Base-by-base conservation (phyloP, 768 basidiomycete species). In the Panaeolus papilionaceus region DNA sequence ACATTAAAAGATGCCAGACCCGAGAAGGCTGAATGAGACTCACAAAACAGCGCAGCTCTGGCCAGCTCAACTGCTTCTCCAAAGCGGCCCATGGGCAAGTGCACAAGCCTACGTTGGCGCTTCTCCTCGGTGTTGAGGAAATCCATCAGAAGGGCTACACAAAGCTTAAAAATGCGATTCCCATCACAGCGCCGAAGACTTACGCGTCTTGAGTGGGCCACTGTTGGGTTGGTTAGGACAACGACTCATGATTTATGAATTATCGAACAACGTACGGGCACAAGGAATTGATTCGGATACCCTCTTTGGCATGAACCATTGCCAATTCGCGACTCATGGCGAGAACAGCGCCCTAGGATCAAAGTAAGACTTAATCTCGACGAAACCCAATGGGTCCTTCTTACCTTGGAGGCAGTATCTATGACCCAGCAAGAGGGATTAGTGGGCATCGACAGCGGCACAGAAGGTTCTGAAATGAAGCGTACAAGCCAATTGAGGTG, bases 301-400 rank as follows among this genome's bases (percentile, higher is more conserved):
- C 97, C 83, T 99, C 98, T 69, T 92, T 86, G 51, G 98, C 98
- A 78, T 99, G 98, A 0, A 99, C 93, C 89, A 98, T 96, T 0
- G 98, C 98, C 38, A 99, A 85, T 76, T 99, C 98, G 44, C 98
- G 89, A 16, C 95, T 97, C 96, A 99, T 96, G 4, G 98, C 94
- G 58, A 99, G 89, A n/a, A 99, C 98, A 38, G 91, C 98, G 70
- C 98, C 97, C 90, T 94, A 71, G 49, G 37, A 70, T 69, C 64
- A 64, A 65, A 37, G 64, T 37, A 58, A 62, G 49, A 49, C 14
- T 23, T 37, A 47, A 63, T 51, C 65, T 67, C 23, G 42, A 49
- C 40, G 20, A 51, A 33, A 54, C 16, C 28, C 28, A 33, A 62
- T 10, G 38, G 66, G 37, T 61, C 4, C 8, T 18, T 45, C 71